A percentile compares a stretch with the other conserved stretches of the same genome.
Conservation (phyloP, 2,329 filamentous ascomycete genomes). For the Periglandula ipomoeae region DNA sequence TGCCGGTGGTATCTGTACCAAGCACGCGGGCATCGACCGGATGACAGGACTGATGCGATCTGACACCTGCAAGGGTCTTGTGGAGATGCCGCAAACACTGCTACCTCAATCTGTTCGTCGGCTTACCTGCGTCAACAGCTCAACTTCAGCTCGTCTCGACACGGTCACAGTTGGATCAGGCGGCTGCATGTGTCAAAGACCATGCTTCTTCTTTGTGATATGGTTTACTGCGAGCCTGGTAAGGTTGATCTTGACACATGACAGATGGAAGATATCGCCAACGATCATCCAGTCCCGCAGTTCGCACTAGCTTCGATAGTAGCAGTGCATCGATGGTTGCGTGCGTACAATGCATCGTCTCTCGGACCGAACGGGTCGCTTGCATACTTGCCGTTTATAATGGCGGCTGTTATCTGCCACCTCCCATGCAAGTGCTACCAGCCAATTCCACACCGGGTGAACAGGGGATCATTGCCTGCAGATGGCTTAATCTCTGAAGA, state of each 20-base stretch:
- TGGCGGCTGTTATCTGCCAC: neutral
- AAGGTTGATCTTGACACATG: too few species aligned
- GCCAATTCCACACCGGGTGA: neutral
- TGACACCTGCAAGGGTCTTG: neutral
- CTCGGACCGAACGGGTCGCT: slow-evolving; percentile 4
- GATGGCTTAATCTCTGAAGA: neutral
- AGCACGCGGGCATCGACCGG: neutral
- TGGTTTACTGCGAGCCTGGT: neutral
- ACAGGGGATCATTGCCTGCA: neutral
- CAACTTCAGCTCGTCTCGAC: neutral
- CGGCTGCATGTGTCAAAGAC: neutral
- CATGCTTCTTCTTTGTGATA: neutral
- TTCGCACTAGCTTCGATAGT: too few species aligned
- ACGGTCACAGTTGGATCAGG: neutral
- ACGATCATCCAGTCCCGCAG: too few species aligned
- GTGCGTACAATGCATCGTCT: too few species aligned
- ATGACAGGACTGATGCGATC: neutral
- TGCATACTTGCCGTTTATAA: neutral
- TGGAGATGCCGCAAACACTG: neutral
- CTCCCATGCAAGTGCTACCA: neutral
- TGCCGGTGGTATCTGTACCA: neutral
- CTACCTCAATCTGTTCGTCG: neutral
- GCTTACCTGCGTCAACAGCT: neutral
- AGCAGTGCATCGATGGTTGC: too few species aligned
- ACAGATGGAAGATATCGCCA: too few species aligned